Evolutionary conservation across 2,329 filamentous ascomycete species (phyloP).

Genomic region (Botryotinia calthae): DNA sequence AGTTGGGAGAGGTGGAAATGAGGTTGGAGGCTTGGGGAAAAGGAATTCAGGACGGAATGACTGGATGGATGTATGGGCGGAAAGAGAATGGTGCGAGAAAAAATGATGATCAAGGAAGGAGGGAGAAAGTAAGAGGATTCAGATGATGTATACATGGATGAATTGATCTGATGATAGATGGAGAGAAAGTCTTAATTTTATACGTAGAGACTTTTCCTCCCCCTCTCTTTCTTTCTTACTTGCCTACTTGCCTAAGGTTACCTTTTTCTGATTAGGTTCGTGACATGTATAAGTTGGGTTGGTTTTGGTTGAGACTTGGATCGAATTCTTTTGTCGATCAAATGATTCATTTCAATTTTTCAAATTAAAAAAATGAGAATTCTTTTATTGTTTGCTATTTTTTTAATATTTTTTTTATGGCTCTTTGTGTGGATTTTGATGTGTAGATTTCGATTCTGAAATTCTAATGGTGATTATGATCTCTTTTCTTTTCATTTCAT

Average conservation of each 20-base stretch:
- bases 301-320: no score
- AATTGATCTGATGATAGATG: background rate
- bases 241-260: no score
- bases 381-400: no score
- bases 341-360: background rate
- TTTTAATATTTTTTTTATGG: no score
- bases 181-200: background rate
- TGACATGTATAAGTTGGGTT: background rate
- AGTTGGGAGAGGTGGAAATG: background rate
- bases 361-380: no score
- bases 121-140: background rate
- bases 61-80: background rate
- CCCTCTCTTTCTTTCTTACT: background rate
- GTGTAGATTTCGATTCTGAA: no score
- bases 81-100: background rate
- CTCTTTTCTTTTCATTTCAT: background rate
- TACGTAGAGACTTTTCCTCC: background rate
- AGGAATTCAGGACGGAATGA: background rate
- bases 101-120: background rate
- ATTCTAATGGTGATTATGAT: background rate
- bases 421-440: background rate
- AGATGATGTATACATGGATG: background rate
- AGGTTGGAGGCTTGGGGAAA: background rate
- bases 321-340: background rate
- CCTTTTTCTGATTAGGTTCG: background rate